Percentiles rank a stretch among this genome's conserved stretches.
Evolutionary conservation across 108 stramenopile species (phyloP).

Genomic region (Nitzschia sp.): DNA sequence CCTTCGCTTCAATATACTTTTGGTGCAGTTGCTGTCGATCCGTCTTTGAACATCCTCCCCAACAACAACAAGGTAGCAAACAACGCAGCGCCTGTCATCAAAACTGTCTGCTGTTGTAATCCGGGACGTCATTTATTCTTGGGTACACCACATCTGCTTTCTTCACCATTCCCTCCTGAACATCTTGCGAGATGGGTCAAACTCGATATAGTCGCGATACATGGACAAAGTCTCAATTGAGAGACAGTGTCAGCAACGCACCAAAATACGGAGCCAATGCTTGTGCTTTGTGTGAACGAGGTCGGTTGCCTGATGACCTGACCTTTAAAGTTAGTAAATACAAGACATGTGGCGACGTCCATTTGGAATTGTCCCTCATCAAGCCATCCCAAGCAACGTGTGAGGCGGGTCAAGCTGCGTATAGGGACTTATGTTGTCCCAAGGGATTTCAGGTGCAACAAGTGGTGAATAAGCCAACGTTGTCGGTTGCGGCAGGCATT

Average conservation of each 20-base stretch:
- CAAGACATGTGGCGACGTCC: slow-evolving; percentile 30
- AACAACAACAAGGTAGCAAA: too few species aligned
- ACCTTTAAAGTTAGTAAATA: slow-evolving; percentile 7
- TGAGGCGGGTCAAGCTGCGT: slow-evolving; percentile 3
- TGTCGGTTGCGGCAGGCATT: neutral
- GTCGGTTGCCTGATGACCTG: neutral
- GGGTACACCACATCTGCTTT: too few species aligned
- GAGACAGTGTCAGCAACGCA: neutral
- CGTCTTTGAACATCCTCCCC: too few species aligned
- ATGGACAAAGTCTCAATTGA: neutral
- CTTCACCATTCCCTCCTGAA: too few species aligned
- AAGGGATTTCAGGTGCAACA: neutral
- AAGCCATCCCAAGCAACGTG: slow-evolving; percentile 1
- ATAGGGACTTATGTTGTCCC: slow-evolving; percentile 1
- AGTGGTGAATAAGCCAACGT: neutral
- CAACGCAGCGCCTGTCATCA: too few species aligned
- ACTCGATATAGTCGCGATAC: slow-evolving; percentile 7
- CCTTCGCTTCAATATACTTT: too few species aligned
- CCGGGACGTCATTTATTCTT: too few species aligned
- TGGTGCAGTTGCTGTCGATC: too few species aligned
- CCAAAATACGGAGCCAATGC: slow-evolving; percentile 9
- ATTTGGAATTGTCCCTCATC: slow-evolving; percentile 21
- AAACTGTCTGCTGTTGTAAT: too few species aligned
- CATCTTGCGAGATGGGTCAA: too few species aligned
- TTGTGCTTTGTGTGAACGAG: slow-evolving; percentile 11